Evolutionary conservation across 2,329 filamentous ascomycete species (phyloP).

Genomic region (Fusarium clavum): DNA sequence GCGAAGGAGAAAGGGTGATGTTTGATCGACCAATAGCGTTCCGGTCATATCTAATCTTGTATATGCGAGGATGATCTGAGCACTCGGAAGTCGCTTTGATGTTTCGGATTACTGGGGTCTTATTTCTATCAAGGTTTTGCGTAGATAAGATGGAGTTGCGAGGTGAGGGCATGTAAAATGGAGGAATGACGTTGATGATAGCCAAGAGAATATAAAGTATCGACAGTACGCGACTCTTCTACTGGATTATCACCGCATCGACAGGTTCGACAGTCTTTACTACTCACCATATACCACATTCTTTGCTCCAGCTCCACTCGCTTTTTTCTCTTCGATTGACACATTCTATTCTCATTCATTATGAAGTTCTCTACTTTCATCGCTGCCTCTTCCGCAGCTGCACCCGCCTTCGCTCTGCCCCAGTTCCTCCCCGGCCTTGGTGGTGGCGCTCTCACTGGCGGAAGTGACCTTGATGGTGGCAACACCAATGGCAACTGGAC

Average conservation of each 20-base stretch:
- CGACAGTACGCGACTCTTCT: fast-evolving
- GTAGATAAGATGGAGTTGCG: neutral
- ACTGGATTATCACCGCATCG: fast-evolving
- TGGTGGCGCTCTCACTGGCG: neutral
- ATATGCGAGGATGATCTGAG: neutral
- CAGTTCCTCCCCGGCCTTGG: neutral
- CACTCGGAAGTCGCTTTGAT: neutral
- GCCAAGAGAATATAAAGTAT: neutral
- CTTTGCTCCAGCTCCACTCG: neutral
- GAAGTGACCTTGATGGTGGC: neutral
- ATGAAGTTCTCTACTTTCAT: neutral
- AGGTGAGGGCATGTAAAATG: fast-evolving
- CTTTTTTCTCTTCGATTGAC: neutral
- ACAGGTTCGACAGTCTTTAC: neutral
- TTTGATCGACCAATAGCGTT: neutral
- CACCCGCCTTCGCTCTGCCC: neutral
- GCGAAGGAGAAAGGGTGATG: neutral
- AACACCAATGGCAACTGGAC: neutral
- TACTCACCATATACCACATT: neutral
- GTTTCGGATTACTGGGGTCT: neutral
- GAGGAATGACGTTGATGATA: fast-evolving
- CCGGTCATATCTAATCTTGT: neutral
- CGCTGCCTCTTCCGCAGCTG: fast-evolving
- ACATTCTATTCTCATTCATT: neutral
- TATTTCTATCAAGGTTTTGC: neutral